A percentile compares a stretch with the other conserved stretches of the same genome.
These are phyloP conservation scores for Alopecurus myosuroides DNA, from an alignment of 176 grass and related monocot species.

Conservation along the genomic window DNA sequence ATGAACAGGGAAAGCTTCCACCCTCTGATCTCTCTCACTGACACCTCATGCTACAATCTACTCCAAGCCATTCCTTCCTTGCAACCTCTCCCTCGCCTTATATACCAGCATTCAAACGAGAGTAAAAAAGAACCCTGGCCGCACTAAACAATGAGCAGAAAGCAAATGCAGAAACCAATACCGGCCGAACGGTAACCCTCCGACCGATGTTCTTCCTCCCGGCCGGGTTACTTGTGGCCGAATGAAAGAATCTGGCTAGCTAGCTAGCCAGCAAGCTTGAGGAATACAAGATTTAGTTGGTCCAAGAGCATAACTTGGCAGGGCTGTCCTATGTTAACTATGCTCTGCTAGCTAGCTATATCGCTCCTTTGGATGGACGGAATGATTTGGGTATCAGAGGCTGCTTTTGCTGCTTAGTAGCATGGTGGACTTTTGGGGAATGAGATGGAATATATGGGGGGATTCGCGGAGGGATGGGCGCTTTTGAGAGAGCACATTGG, in stretches of 20 bases:
- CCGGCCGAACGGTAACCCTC: not conserved
- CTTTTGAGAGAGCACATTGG: conserved; percentile 38
- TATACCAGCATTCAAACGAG: conserved; percentile 8
- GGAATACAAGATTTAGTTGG: not conserved
- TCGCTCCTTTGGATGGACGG: conserved; percentile 18
- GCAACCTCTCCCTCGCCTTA: conserved; percentile 29
- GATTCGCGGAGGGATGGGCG: not conserved
- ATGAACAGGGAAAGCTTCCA: conserved; percentile 14
- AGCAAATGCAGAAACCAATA: not conserved
- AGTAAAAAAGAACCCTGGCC: conserved; percentile 7
- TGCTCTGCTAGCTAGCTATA: not conserved
- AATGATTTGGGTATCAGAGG: conserved; percentile 50
- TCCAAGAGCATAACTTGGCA: conserved; percentile 32
- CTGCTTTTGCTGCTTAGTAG: conserved; percentile 5
- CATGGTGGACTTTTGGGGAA: conserved; percentile 39
- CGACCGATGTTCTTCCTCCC: not conserved
- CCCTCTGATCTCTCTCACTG: not conserved
- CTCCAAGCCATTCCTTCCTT: conserved; percentile 53
- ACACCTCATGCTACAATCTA: conserved; percentile 26
- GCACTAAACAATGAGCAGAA: conserved; percentile 39
- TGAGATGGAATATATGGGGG: conserved; percentile 30
- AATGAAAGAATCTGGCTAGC: conserved; percentile 72
- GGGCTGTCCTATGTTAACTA: conserved; percentile 12
- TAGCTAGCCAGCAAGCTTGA: not conserved
- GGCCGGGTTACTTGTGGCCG: conserved; percentile 30